Conservation (phyloP, 371 early-diverging fungal genomes). For the Lichtheimia corymbifera region DNA sequence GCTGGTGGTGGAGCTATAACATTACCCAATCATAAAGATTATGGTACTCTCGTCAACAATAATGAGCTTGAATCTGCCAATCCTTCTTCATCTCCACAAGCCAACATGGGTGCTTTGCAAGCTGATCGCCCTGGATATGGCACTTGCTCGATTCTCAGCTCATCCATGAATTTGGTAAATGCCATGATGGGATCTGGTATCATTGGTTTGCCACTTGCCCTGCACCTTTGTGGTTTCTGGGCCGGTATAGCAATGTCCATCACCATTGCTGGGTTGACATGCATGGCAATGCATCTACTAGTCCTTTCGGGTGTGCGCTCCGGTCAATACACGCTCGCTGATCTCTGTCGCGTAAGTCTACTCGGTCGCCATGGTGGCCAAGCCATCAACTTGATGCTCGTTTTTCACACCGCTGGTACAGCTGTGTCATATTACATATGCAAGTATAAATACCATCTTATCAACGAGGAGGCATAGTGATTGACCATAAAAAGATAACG, state of each 20-base stretch:
- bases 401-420: constrained; percentile 53
- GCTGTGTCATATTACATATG: constrained; percentile 53
- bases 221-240: constrained; percentile 56
- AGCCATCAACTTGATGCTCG: constrained; percentile 41
- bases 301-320: constrained; percentile 44
- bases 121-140: constrained; percentile 19
- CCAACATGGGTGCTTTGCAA: constrained; percentile 13
- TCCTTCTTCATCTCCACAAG: too few species aligned
- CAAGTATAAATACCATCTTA: constrained; percentile 13
- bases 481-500: not conserved
- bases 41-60: too few species aligned
- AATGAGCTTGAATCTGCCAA: too few species aligned
- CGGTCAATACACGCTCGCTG: constrained; percentile 20
- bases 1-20: too few species aligned
- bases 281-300: constrained; percentile 49
- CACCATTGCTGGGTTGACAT: constrained; percentile 41
- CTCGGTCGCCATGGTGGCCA: constrained; percentile 42
- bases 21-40: too few species aligned
- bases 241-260: constrained; percentile 45
- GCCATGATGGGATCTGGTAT: constrained; percentile 65
- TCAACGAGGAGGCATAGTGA: too few species aligned
- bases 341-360: constrained; percentile 23
- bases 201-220: constrained; percentile 54
- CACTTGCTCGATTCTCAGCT: constrained; percentile 8
- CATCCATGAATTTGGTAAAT: constrained; percentile 50